phyloP scores from a whole-genome alignment of 2,329 filamentous ascomycete genomes.

The Neonectria sp. region DNA sequence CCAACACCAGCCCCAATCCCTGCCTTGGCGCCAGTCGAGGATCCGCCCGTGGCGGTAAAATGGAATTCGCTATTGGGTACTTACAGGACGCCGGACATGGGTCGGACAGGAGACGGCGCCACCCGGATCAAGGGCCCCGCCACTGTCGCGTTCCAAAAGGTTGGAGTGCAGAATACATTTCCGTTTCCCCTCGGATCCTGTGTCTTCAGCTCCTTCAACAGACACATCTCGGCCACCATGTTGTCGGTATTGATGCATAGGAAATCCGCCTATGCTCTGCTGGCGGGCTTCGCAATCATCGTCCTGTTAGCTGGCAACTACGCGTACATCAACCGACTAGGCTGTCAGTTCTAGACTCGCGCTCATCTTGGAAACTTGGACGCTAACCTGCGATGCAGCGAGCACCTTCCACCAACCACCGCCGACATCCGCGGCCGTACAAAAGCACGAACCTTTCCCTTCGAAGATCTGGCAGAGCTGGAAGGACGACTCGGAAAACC shows the following conservation, averaged over 20 bases:
- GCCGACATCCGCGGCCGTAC: neutral
- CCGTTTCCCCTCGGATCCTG: neutral
- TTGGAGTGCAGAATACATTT: neutral
- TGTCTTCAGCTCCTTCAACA: conserved; percentile 2
- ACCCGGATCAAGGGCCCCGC: too few relatives aligned
- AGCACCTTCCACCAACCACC: neutral
- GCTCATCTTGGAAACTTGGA: neutral
- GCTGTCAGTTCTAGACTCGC: conserved; percentile 17
- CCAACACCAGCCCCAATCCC: conserved; percentile 34
- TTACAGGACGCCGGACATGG: neutral
- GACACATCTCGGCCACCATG: conserved; percentile 10
- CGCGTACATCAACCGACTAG: conserved; percentile 25
- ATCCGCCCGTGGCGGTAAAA: neutral
- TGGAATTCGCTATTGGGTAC: neutral
- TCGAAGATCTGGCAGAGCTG: conserved; percentile 53
- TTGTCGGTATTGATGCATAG: conserved; percentile 9
- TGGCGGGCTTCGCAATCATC: conserved; percentile 19
- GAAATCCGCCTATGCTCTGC: conserved; percentile 23
- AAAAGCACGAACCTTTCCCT: conserved; percentile 27
- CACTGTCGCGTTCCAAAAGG: neutral
- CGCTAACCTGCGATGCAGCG: conserved; percentile 23
- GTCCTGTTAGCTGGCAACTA: conserved; percentile 28
- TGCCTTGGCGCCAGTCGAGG: conserved; percentile 19
- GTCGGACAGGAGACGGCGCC: too few relatives aligned
- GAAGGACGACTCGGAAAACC: conserved; percentile 48